phyloP scores from a whole-genome alignment of 2,329 filamentous ascomycete species.

The Fusarium temperatum region DNA sequence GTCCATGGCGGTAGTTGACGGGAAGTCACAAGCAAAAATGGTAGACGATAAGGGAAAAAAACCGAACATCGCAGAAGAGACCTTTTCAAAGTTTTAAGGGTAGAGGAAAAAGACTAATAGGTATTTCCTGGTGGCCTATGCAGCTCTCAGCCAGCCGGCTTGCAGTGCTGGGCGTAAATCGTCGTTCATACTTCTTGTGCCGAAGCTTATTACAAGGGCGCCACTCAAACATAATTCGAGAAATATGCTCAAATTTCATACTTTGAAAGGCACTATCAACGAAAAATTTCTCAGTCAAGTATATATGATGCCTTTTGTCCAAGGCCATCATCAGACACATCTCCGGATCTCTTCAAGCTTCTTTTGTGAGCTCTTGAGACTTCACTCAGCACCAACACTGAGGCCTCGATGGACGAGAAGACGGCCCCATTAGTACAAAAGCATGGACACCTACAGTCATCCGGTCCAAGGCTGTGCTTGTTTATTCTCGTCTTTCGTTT shows the following conservation, averaged over 20 bases:
- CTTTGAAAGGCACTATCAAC: neutral
- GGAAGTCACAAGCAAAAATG: no score
- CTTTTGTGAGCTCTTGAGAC: neutral
- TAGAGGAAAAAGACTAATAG: neutral
- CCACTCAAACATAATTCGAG: neutral
- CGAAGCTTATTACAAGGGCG: neutral
- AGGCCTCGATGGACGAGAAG: no score
- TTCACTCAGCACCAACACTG: neutral
- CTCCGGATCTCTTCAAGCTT: neutral
- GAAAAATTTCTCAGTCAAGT: neutral
- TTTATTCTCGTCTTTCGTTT: neutral
- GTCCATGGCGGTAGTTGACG: neutral
- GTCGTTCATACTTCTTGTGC: neutral
- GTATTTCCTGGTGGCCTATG: no score
- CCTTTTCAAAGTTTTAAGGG: neutral
- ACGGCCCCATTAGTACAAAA: no score
- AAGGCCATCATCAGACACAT: neutral
- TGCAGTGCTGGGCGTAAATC: neutral
- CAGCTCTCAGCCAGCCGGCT: neutral
- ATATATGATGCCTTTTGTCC: neutral
- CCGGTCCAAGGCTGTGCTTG: neutral
- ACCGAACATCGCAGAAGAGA: neutral
- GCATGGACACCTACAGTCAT: fast-evolving
- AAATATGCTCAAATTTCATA: neutral
- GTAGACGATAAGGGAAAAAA: neutral